Evolutionary conservation across 1,284 basidiomycete genomes (phyloP).

Genomic region (Malassezia yamatoensis): DNA sequence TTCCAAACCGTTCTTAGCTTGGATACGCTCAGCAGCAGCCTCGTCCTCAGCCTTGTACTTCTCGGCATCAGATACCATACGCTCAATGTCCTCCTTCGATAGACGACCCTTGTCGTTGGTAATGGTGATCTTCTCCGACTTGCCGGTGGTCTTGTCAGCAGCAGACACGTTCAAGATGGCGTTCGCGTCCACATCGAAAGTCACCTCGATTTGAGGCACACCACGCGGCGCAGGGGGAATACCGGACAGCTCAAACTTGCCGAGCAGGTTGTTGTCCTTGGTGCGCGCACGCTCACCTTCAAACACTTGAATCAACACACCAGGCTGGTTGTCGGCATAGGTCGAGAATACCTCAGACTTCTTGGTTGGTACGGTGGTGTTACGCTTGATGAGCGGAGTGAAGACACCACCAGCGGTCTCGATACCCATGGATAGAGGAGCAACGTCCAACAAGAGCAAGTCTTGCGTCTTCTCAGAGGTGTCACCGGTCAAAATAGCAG

Average conservation of each 20-base stretch:
- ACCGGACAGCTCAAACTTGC: constrained; percentile 95
- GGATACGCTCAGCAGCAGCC: constrained; percentile 59
- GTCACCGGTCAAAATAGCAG: constrained; percentile 92
- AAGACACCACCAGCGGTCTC: constrained; percentile 99
- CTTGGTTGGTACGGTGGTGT: constrained; percentile 97
- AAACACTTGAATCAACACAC: constrained; percentile 96
- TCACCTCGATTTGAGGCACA: constrained; percentile 95
- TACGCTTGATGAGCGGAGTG: constrained; percentile 92
- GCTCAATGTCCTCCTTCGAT: constrained; percentile 95
- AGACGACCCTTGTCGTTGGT: constrained; percentile 98
- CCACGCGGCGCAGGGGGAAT: constrained; percentile 97
- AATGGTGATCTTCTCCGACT: constrained; percentile 84
- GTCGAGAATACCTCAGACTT: constrained; percentile 99
- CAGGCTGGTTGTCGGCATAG: constrained; percentile 97
- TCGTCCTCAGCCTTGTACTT: constrained; percentile 68
- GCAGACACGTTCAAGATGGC: constrained; percentile 95
- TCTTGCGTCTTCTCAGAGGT: constrained; percentile 97
- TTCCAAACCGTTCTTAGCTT: constrained; percentile 68
- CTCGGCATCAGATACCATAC: constrained; percentile 58
- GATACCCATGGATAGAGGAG: constrained; percentile 87
- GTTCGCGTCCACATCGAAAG: constrained; percentile 97
- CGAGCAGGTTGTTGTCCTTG: constrained; percentile 98
- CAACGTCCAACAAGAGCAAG: constrained; percentile 89
- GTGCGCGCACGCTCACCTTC: constrained; percentile 98
- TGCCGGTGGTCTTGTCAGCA: constrained; percentile 93